phyloP scores from a whole-genome alignment of 139 green algal species.

The Coccomyxa sp. region DNA sequence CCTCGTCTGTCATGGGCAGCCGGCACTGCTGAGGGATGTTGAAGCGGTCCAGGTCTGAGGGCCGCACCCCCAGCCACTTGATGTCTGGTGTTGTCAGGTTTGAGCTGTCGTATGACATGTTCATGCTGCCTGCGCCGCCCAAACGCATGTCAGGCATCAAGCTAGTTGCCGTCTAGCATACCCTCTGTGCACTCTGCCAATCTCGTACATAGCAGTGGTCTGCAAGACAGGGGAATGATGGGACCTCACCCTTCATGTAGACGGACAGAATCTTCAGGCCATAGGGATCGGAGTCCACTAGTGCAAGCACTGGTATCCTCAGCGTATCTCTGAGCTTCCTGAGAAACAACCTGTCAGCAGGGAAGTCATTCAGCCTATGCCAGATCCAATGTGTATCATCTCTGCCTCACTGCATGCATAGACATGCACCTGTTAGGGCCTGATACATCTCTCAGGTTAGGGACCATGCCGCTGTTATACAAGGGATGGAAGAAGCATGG shows the following conservation, averaged over 20 bases:
- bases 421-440: too few species aligned
- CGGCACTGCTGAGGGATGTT: slow-evolving; percentile 92
- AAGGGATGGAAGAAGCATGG: background rate
- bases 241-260: slow-evolving; percentile 77
- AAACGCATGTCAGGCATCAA: background rate
- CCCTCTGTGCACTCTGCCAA: too few species aligned
- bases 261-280: slow-evolving; percentile 97
- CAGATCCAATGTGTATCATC: too few species aligned
- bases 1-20: slow-evolving; percentile 90
- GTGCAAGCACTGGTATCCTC: slow-evolving; percentile 88
- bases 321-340: slow-evolving; percentile 78
- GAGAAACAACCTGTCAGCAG: slow-evolving; percentile 75
- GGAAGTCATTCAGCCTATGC: background rate
- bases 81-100: slow-evolving; percentile 94
- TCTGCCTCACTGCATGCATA: too few species aligned
- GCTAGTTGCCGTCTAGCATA: too few species aligned
- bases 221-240: too few species aligned
- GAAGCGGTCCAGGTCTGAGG: slow-evolving; percentile 85
- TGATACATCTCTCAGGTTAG: background rate
- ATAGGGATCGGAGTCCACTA: slow-evolving; percentile 95
- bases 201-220: too few species aligned
- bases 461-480: background rate
- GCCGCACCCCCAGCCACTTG: slow-evolving; percentile 90
- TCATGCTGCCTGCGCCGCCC: slow-evolving; percentile 61
- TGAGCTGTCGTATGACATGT: slow-evolving; percentile 83